A percentile compares a stretch with the other conserved stretches of the same genome.
Evolutionary conservation across 1,139 yeast species (phyloP).

Genomic region (Debaryomyces sp.): DNA sequence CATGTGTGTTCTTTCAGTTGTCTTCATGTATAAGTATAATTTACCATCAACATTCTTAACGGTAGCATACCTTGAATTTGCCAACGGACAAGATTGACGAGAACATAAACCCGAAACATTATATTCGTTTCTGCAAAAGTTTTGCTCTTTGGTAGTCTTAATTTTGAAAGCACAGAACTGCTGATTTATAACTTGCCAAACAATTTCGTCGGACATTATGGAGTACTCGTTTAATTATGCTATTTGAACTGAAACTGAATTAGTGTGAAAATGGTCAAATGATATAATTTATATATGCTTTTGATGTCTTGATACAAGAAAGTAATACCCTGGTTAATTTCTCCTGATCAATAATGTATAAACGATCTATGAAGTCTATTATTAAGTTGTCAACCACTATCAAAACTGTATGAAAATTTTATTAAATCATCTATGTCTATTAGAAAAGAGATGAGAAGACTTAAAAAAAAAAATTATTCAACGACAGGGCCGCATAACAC

Average conservation of each 20-base stretch:
- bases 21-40: constrained; percentile 90
- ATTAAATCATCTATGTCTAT: constrained; percentile 1
- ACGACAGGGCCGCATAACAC: not conserved
- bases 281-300: not conserved
- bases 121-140: constrained; percentile 85
- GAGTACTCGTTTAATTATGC: constrained; percentile 1
- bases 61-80: constrained; percentile 95
- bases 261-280: not conserved
- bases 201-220: constrained; percentile 59
- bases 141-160: constrained; percentile 77
- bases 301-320: not conserved
- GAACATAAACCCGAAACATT: constrained; percentile 90
- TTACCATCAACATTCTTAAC: constrained; percentile 88
- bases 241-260: constrained; percentile 1
- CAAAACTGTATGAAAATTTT: constrained; percentile 3
- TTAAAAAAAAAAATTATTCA: constrained; percentile 3
- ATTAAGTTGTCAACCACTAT: not conserved
- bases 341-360: not conserved
- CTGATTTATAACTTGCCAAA: constrained; percentile 90
- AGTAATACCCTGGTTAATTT: not conserved
- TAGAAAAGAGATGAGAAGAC: constrained; percentile 10
- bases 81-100: constrained; percentile 93
- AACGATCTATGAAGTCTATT: not conserved
- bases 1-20: constrained; percentile 95
- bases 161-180: constrained; percentile 88